Percentiles rank a stretch among this genome's conserved stretches.
These are phyloP conservation scores for Stramenopiles sp. DNA, from an alignment of 352 stramenopile species.

Conservation along the genomic window DNA sequence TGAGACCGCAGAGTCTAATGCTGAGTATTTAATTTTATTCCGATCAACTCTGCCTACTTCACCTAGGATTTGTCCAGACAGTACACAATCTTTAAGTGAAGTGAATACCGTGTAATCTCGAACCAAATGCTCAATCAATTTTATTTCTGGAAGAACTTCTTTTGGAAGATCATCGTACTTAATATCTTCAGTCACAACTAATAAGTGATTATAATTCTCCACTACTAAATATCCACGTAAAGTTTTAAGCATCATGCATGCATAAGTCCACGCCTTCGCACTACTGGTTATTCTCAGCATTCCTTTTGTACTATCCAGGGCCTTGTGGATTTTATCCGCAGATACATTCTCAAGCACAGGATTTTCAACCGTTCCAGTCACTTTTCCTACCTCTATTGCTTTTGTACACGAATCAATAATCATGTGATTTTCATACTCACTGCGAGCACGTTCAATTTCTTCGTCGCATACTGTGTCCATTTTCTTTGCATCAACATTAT, in stretches of 20 bases:
- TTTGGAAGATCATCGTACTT: neutral
- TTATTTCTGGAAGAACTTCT: neutral
- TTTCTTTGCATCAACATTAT: neutral
- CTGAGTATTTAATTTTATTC: neutral
- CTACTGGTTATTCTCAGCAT: neutral
- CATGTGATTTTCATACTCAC: neutral
- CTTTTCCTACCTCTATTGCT: neutral
- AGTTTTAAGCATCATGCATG: neutral
- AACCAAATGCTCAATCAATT: neutral
- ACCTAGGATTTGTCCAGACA: neutral
- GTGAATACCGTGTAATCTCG: neutral
- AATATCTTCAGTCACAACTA: neutral
- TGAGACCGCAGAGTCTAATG: neutral
- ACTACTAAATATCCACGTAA: neutral
- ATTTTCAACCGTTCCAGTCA: neutral
- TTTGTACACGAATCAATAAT: slow-evolving; percentile 1
- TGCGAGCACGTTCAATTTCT: neutral
- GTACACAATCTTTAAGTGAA: neutral
- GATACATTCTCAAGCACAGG: neutral
- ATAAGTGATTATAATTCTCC: neutral
- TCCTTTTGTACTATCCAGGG: neutral
- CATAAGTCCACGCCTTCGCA: neutral
- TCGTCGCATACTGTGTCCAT: neutral
- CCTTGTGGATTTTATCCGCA: neutral
- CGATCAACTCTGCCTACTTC: neutral